Base-by-base conservation (phyloP, 2,329 filamentous ascomycete genomes). In the Coniochaeta hoffmannii region DNA sequence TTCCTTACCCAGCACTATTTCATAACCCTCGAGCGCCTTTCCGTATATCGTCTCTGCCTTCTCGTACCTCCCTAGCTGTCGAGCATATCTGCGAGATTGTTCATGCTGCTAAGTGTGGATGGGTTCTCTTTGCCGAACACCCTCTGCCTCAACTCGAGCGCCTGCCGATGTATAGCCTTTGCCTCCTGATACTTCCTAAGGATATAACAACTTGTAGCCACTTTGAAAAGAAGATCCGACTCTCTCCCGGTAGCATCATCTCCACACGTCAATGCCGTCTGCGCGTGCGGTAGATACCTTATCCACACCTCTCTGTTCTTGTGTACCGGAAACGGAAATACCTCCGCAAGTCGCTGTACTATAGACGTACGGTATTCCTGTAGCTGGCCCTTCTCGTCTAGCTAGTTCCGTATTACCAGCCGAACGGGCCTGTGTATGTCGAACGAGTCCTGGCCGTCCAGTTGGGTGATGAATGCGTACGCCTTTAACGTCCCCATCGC, bases 401-500 rank as follows among this genome's bases (percentile, higher is more conserved):
- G 53, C 69, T 69, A 73, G 35, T 60, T 64, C 28, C 65, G 58
- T 28, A 62, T 68, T 9, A 68, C 65, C 12, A 71, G 53, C 51
- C 69, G 65, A 9, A 72, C 69, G 5, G 72, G 63, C n/a, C 62
- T 58, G 60, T 71, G 67, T n/a, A 71, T 56, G 24, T 50, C 62
- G 53, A 71, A 67, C 2, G 67, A 65, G 55, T n/a, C 70, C 71
- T 49, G 63, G n/a, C n/a, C 64, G 34, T 56, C 63, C n/a, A 5
- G 22, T 11, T 46, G 12, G 22, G 46, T 44, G 22, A 54, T 44
- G 35, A 57, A 57, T 6, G 55, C 65, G 55, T 71, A 73, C 26
- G 61, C 64, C 30, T 57, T 63, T 14, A 73, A 59, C 15, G 55
- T 66, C 8, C 64, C 67, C 31, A 71, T 59, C 2, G 69, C 70